Evolutionary conservation across 441 rosid genomes (phyloP), one percentile per base, ranked within the genome.

Genomic region (Pelargonium myrrhifolium): DNA sequence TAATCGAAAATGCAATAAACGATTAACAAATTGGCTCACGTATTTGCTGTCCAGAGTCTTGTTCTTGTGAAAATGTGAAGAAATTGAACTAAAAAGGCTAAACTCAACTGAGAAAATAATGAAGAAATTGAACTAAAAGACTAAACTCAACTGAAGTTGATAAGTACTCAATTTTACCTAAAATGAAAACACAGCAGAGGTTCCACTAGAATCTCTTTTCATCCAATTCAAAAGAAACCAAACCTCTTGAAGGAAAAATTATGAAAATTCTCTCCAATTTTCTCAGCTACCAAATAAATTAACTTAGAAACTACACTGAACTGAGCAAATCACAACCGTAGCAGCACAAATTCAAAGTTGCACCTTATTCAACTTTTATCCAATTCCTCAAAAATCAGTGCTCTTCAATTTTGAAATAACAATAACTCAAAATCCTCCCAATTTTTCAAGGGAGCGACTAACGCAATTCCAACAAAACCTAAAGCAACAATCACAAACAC

Each of bases 41-140:
- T 94, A 92, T 94, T 92, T 94, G 86, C 90, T 94, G 81, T 95
- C 97, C 71, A 92, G 96, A 68, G 97, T 87, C 87, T 90, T 95
- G 67, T 97, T 88, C 82, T 92, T 92, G 84, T 80, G 97, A 72
- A 89, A 85, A 63, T 86, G 90, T 39, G 94, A 62, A 45, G 92
- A 66, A 35, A 35, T 35, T 35, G 39, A 35, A 35, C 39, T 35
- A 31, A 35, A 35, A 5, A 35, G 6, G 39, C 39, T 35, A 35
- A 35, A 35, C 39, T 35, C 39, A 35, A 35, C 39, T 35, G 39
- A 35, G 8, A 35, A 35, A 35, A 35, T 35, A 35, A 35, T 35
- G 37, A 31, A 31, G 39, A 35, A 35, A 5, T 35, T 35, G 39
- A 35, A 35, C 39, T 35, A 35, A 35, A 35, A 35, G 39, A 9